Evolutionary conservation across 2,329 filamentous ascomycete genomes (phyloP), one percentile per base, ranked within the genome.

Genomic region (Penicillium verrucosum): DNA sequence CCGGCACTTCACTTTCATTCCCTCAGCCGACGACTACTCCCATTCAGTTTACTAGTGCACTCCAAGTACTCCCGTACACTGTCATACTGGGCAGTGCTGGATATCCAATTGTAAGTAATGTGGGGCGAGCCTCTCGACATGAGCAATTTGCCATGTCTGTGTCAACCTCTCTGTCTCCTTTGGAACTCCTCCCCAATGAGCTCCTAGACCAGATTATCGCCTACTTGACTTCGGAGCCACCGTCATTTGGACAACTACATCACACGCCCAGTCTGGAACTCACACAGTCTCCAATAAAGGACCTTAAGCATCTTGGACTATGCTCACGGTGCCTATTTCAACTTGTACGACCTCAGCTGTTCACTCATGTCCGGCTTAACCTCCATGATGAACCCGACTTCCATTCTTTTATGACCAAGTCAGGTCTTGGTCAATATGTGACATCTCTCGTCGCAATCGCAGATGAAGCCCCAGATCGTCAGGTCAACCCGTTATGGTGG

Each of bases 191-290:
- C 21, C 87, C 86, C 2, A 83, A 82, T 60, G 87, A 89, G 73
- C 73, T 89, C 44, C 72, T 87, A 23, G 69, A 80, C 51, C 76
- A 82, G 3, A 81, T 89, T 61, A 77, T 89, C 63, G 73, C 70
- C n/a, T 80, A 79, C 64, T 75, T 89, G 45, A 79, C 82, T 62
- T 65, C 65, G 0, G 68, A 76, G 2, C 77, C 82, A 10, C 80
- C 81, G 12, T 84, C 85, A 0, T 70, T 77, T 42, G 65, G 63
- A 38, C 75, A 75, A 16, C 70, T 86, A 23, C 76, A 80, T 54
- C 75, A 83, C 50, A 78, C 80, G 61, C 85, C 81, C 27, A 75
- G 65, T 65, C 70, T 70, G 57, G 60, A 67, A 59, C 72, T 84
- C n/a, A 75, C 76, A 8, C 60, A 67, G 46, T 75, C 75, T 38